Evolutionary conservation across 208 protist genomes (phyloP).

Genomic region (Trypanosoma lewisi): DNA sequence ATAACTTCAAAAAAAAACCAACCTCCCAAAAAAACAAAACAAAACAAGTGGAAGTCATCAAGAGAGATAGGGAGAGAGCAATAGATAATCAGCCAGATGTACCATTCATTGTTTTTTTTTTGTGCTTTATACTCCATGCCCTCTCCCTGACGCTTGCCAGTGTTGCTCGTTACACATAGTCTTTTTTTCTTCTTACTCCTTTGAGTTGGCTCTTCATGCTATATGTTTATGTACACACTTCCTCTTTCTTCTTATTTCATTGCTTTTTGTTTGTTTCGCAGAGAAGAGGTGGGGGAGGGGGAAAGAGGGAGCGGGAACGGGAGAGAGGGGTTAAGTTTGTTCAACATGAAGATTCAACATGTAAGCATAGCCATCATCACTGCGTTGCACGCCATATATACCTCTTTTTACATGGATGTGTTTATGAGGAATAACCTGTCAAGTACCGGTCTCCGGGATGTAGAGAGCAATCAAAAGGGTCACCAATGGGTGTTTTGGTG

Average conservation of each 20-base stretch:
- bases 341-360: slow-evolving; percentile 4
- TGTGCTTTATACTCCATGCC: neutral
- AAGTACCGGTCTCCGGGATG: neutral
- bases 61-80: too few species aligned
- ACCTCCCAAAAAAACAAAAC: too few species aligned
- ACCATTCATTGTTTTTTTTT: neutral
- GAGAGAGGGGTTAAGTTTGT: neutral
- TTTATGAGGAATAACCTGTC: slow-evolving; percentile 20
- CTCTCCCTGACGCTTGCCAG: neutral
- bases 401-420: slow-evolving; percentile 29
- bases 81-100: too few species aligned
- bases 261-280: neutral
- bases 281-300: neutral
- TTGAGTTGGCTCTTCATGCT: neutral
- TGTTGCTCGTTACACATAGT: neutral
- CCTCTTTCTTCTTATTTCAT: slow-evolving; percentile 4
- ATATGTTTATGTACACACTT: neutral
- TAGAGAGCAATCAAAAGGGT: neutral
- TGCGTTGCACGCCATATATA: slow-evolving; percentile 32
- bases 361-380: slow-evolving; percentile 4
- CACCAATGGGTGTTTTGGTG: slow-evolving; percentile 3
- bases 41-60: too few species aligned
- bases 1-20: too few species aligned
- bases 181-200: neutral
- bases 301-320: neutral